Base-by-base conservation (phyloP, 345 rosid genomes). In the Raphanus raphanistrum region DNA sequence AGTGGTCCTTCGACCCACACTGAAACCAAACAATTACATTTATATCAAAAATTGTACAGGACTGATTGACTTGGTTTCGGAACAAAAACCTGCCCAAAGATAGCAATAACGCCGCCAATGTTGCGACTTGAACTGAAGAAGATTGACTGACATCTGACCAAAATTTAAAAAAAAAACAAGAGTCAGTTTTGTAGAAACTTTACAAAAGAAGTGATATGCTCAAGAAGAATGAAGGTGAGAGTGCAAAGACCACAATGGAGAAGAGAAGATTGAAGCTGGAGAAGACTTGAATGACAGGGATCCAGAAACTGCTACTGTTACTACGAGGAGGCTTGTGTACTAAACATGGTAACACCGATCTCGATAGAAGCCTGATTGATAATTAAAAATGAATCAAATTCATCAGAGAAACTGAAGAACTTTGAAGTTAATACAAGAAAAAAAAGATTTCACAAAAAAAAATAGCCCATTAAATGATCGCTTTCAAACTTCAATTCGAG, bases 1-100 rank as follows among this genome's bases (percentile, higher is more conserved):
- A 94, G 83, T 25, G 98, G 96, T 82, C 96, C 98, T 87, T 90
- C 98, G 12, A 91, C 32, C 97, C 98, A 94, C 16, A 87, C 98
- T 91, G 85, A 68, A 78, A 86, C 70, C 63, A 74, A 80, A 84
- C 64, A 27, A 1, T 48, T 25, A 71, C 68, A 78, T n/a, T 70
- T 3, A 66, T 1, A 66, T 59, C 59, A 76, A 8, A 65, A 69
- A 0, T 21, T 15, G n/a, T 38, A 71, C 31, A 57, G 41, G 15
- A 71, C n/a, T 31, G 45, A 33, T 1, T 15, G 3, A 21, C 13
- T 7, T 60, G 17, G 70, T 68, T 60, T 59, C 36, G 1, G 13
- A 63, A 63, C 76, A 75, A 32, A 10, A 72, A 94, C 98, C 98
- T 90, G 89, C 97, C 97, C 98, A 94, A 29, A 88, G 12, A 79